Base-by-base conservation (phyloP, 805 yeast species). In the Metschnikowia koreensis region DNA sequence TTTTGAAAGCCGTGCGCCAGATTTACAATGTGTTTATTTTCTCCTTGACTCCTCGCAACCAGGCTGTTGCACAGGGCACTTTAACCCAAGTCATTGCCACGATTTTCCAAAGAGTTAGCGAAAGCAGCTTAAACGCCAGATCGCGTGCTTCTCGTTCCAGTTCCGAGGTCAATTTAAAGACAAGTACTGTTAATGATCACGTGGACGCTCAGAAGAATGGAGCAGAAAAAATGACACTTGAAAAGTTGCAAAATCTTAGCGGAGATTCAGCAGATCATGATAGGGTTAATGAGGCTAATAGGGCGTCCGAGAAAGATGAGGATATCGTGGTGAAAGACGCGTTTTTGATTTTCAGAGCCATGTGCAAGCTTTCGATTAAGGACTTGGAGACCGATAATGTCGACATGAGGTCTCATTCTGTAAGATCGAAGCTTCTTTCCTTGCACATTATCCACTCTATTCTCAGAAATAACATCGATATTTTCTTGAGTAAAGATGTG, bases 21-120 rank as follows among this genome's bases (percentile, higher is more conserved):
- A 89, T 93, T 28, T 94, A 94, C 73, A 92, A 91, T 66, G 88
- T 96, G 28, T 96, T 93, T 63, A 86, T 94, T 40, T 79, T 89
- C 50, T 90, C 97, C 0, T 75, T 87, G 53, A 83, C 87, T 16
- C 83, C 93, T 3, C 75, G 87, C 27, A 93, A 91, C 65, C 99
- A 94, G 70, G 88, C 91, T 1, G 84, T 92, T 53, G 98, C 99
- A 0, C 98, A 96, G 73, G 98, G 97, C 1, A 87, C 94, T 7
- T 76, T 94, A 58, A 89, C 96, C 2, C 99, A 94, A 70, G 87
- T 93, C 62, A 89, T 94, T 22, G 84, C 84, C 50, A 84, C 89
- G 8, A 86, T 92, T 10, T 94, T 90, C 71, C 96, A 88, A 55
- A 81, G 94, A 56, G 74, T 75, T 27, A 56, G 65, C 39, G 76